These are phyloP conservation scores for Cyberlindnera amylophila DNA, from an alignment of 805 yeast genomes.

Conservation along the genomic window DNA sequence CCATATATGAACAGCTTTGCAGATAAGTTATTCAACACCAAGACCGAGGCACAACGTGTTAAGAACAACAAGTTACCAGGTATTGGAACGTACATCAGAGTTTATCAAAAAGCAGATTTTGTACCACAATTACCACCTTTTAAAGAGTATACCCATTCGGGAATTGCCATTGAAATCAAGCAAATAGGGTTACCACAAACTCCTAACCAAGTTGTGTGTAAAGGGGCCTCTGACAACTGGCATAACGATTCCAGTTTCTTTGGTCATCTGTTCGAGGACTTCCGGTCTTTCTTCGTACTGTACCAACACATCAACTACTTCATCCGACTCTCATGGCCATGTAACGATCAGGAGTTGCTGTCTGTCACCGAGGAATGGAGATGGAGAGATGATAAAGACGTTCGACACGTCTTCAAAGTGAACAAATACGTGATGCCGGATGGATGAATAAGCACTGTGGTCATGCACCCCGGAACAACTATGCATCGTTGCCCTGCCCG, in stretches of 20 bases:
- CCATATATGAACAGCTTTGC: slow-evolving; percentile 44
- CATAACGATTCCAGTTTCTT: slow-evolving; percentile 2
- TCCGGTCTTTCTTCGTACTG: slow-evolving; percentile 10
- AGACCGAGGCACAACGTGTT: slow-evolving; percentile 25
- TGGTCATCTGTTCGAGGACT: slow-evolving; percentile 2
- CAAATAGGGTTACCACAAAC: slow-evolving; percentile 37
- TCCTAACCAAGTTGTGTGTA: slow-evolving; percentile 10
- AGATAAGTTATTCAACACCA: slow-evolving; percentile 44
- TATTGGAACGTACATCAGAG: slow-evolving; percentile 40
- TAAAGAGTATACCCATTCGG: slow-evolving; percentile 30
- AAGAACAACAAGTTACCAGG: slow-evolving; percentile 30
- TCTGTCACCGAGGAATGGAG: slow-evolving; percentile 1
- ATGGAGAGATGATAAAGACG: too few species aligned
- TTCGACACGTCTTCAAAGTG: too few species aligned
- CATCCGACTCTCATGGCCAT: slow-evolving; percentile 20
- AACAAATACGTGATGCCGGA: too few species aligned
- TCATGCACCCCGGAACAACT: too few species aligned
- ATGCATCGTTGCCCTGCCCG: too few species aligned
- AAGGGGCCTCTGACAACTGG: slow-evolving; percentile 16
- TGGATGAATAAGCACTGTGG: too few species aligned
- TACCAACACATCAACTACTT: slow-evolving; percentile 21
- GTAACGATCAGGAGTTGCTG: slow-evolving; percentile 13
- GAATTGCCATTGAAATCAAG: slow-evolving; percentile 29
- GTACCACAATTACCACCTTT: slow-evolving; percentile 62
- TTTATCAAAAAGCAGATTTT: slow-evolving; percentile 51